Evolutionary conservation across 2,329 filamentous ascomycete genomes (phyloP).

Genomic region (Diplocarpon rosae): DNA sequence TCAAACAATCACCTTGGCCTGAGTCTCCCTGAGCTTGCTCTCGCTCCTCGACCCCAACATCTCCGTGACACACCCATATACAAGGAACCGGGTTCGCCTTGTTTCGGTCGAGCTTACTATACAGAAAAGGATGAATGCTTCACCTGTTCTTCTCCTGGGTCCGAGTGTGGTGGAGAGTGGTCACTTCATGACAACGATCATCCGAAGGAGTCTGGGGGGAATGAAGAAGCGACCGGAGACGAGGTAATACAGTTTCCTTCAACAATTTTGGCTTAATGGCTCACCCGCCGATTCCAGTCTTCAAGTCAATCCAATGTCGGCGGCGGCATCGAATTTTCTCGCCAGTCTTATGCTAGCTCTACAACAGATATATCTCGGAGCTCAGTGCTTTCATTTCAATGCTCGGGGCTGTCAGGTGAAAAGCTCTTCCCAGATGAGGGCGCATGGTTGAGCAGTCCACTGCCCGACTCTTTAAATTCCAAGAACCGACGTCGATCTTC

Average conservation of each 20-base stretch:
- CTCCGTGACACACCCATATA: conserved; percentile 22
- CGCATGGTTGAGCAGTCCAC: conserved; percentile 12
- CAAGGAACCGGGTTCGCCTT: conserved; percentile 14
- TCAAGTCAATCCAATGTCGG: not conserved
- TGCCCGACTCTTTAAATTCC: not conserved
- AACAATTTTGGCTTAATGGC: too few species aligned
- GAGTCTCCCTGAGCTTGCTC: not conserved
- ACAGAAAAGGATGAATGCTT: conserved; percentile 7
- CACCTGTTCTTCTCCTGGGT: conserved; percentile 6
- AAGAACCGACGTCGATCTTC: not conserved
- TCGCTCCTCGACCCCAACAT: not conserved
- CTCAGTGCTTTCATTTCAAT: conserved; percentile 23
- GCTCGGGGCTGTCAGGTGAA: conserved; percentile 9
- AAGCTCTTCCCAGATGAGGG: conserved; percentile 9
- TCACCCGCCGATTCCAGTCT: not conserved
- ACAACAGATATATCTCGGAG: conserved; percentile 1
- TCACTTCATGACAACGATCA: conserved; percentile 10
- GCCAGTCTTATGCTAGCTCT: not conserved
- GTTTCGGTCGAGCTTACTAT: conserved; percentile 12
- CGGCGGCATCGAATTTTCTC: not conserved
- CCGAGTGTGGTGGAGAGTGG: conserved; percentile 8
- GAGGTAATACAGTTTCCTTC: not conserved
- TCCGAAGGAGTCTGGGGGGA: not conserved
- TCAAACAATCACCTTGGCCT: conserved; percentile 3
- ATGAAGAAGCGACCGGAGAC: not conserved